Evolutionary conservation across 805 yeast species (phyloP).

Genomic region (Vanderwaltozyma polyspora): DNA sequence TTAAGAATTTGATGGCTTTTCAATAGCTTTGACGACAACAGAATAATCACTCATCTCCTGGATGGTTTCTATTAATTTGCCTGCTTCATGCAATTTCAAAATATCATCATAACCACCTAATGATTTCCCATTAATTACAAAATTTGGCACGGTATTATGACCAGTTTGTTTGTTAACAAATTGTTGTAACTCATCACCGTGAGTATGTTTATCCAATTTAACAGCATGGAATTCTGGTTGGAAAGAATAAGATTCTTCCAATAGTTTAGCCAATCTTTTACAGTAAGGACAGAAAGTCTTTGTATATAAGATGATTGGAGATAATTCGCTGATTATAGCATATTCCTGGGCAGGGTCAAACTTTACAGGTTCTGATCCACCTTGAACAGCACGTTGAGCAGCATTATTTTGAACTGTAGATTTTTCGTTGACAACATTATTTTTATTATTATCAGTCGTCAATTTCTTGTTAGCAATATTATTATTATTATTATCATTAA

Average conservation of each 20-base stretch:
- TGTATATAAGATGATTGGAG: conserved; percentile 56
- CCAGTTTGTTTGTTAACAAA: conserved; percentile 62
- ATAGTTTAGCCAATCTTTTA: conserved; percentile 52
- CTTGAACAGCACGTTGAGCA: conserved; percentile 4
- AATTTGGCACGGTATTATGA: conserved; percentile 83
- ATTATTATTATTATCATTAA: too few species aligned
- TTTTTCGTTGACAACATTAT: conserved; percentile 3
- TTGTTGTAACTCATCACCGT: conserved; percentile 66
- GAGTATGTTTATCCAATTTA: conserved; percentile 70
- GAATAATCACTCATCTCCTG: conserved; percentile 22
- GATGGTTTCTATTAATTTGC: conserved; percentile 41
- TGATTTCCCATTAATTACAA: conserved; percentile 60
- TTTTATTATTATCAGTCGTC: conserved; percentile 1
- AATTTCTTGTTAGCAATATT: too few species aligned
- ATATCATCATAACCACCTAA: conserved; percentile 89
- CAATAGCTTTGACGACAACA: conserved; percentile 8
- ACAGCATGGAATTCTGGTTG: conserved; percentile 64
- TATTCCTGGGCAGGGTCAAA: conserved; percentile 47
- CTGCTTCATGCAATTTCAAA: conserved; percentile 44
- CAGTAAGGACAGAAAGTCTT: conserved; percentile 66
- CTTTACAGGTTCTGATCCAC: conserved; percentile 8
- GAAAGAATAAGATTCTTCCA: conserved; percentile 47
- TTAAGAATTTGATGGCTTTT: conserved; percentile 15
- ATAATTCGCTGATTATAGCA: conserved; percentile 41
- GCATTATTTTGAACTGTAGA: conserved; percentile 2